These are phyloP conservation scores for Aurantiochytrium sp. DNA, from an alignment of 108 stramenopile species.

Conservation along the genomic window DNA sequence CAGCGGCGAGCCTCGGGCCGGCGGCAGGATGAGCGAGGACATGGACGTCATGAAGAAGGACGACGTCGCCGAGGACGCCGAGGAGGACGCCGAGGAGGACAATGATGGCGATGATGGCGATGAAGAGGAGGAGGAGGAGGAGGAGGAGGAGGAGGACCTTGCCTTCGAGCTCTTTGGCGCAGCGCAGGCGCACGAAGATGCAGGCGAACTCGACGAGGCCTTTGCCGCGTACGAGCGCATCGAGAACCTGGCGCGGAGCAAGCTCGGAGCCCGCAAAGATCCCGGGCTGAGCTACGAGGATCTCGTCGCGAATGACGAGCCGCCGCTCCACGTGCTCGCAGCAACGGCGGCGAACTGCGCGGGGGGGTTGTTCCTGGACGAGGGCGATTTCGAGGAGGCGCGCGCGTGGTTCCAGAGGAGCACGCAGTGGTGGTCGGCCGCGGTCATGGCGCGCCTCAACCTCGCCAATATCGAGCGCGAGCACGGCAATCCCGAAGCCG, in stretches of 20 bases:
- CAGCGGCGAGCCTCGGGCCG: too few relatives aligned
- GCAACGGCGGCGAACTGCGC: constrained; percentile 9
- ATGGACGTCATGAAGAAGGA: too few relatives aligned
- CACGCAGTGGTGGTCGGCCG: neutral
- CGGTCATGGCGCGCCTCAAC: neutral
- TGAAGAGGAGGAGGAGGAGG: neutral
- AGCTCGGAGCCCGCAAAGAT: neutral
- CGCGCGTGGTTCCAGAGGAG: neutral
- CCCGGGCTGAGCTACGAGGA: neutral
- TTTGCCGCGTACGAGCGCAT: neutral
- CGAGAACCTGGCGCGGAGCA: neutral
- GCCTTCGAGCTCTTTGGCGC: neutral
- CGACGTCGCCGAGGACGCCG: too few relatives aligned
- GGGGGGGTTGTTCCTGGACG: neutral
- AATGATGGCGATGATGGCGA: neutral
- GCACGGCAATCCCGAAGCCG: neutral
- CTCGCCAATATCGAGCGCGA: constrained; percentile 12
- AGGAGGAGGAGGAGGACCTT: neutral
- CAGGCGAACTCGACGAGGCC: neutral
- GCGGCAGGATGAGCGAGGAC: too few relatives aligned
- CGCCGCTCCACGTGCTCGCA: neutral
- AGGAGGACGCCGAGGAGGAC: neutral
- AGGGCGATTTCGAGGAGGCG: neutral
- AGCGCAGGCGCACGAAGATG: neutral
- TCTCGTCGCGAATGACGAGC: neutral